Percentiles rank a stretch among this genome's conserved stretches.
phyloP scores from a whole-genome alignment of 2,329 filamentous ascomycete genomes.

The Fusarium ramigenum region DNA sequence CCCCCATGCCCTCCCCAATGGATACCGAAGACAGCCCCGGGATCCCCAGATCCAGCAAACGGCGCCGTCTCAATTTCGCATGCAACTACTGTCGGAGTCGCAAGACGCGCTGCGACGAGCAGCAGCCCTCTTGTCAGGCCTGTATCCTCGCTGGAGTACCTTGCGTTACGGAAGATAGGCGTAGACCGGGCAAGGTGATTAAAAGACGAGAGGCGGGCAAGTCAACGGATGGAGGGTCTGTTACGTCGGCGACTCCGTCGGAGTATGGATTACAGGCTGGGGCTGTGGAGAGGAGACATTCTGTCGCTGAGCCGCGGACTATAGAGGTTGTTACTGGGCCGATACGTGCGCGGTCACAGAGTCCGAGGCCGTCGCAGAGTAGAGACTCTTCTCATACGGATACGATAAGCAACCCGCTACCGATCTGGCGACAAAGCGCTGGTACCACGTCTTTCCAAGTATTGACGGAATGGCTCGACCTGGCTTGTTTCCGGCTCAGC shows the following conservation, averaged over 20 bases:
- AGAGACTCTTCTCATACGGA: slow-evolving; percentile 9
- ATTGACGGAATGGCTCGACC: not conserved
- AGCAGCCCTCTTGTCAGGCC: not conserved
- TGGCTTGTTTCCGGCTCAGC: slow-evolving; percentile 3
- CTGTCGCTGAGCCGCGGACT: not conserved
- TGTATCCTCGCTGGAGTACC: not conserved
- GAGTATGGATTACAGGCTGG: not conserved
- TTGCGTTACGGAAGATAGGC: slow-evolving; percentile 5
- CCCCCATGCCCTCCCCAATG: slow-evolving; percentile 14
- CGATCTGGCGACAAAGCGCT: not conserved
- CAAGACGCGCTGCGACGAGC: slow-evolving; percentile 6
- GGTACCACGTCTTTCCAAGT: not conserved
- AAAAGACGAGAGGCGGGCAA: slow-evolving; percentile 8
- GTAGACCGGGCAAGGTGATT: not conserved
- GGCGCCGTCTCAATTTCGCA: slow-evolving; percentile 14
- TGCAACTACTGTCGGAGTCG: slow-evolving; percentile 15
- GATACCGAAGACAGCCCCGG: slow-evolving; percentile 12
- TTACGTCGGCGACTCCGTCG: not conserved
- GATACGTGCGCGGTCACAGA: not conserved
- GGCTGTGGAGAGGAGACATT: rapidly evolving
- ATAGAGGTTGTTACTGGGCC: not conserved
- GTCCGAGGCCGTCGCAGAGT: not conserved
- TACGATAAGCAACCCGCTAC: not conserved
- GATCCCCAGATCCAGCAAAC: not conserved
- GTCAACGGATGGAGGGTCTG: not conserved